Evolutionary conservation across 1,284 basidiomycete species (phyloP).

Genomic region (Ustilago cynodontis): DNA sequence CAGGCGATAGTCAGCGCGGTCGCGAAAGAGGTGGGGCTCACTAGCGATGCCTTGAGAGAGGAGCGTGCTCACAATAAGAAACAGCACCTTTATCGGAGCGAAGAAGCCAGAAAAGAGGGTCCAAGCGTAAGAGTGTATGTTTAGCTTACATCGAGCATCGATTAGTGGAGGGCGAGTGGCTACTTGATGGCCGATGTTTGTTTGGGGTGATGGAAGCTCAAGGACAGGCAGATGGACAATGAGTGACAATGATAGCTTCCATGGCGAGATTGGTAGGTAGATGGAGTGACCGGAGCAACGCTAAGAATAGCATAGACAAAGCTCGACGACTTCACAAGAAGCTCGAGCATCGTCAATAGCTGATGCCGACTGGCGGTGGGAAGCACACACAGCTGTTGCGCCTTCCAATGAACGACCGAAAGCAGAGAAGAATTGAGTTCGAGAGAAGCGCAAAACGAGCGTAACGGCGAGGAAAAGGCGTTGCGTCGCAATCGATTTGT

Average conservation of each 20-base stretch:
- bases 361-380: background rate
- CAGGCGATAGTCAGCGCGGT: background rate
- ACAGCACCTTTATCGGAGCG: background rate
- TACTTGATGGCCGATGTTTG: background rate
- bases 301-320: background rate
- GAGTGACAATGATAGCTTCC: background rate
- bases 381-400: background rate
- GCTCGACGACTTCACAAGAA: background rate
- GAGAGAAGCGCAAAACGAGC: too few relatives aligned
- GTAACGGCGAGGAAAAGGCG: too few relatives aligned
- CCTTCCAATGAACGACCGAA: too few relatives aligned
- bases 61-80: constrained; percentile 18
- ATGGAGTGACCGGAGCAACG: background rate
- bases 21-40: too few relatives aligned
- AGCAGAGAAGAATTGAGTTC: background rate
- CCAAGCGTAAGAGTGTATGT: constrained; percentile 2
- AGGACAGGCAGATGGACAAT: background rate
- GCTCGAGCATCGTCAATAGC: too few relatives aligned
- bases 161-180: background rate
- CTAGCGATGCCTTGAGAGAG: background rate
- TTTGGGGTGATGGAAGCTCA: background rate
- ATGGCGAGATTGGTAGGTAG: background rate
- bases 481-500: background rate
- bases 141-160: background rate
- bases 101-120: constrained; percentile 4